phyloP scores from a whole-genome alignment of 2,329 filamentous ascomycete species.

The Colletotrichum brevisporum region DNA sequence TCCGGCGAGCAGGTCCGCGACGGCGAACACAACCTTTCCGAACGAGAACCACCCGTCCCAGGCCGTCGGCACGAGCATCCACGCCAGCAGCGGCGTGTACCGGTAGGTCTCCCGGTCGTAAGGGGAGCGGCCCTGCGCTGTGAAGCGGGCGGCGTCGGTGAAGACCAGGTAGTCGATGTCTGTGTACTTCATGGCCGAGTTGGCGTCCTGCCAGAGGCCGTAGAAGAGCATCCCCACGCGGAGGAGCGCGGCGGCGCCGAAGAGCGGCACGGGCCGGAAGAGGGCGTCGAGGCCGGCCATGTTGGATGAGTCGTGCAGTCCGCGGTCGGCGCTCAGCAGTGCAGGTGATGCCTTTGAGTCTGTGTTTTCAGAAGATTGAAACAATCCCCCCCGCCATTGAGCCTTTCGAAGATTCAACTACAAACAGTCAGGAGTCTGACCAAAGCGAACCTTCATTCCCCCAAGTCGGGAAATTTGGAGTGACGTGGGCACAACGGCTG shows the following conservation, averaged over 20 bases:
- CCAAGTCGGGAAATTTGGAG: conserved; percentile 36
- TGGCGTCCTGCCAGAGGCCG: conserved; percentile 91
- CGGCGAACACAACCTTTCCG: conserved; percentile 89
- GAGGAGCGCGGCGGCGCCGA: conserved; percentile 72
- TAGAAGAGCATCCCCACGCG: conserved; percentile 85
- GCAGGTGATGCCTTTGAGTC: neutral
- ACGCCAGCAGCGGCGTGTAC: conserved; percentile 94
- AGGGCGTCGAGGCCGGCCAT: conserved; percentile 51
- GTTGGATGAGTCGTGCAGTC: conserved; percentile 33
- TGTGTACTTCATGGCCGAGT: conserved; percentile 95
- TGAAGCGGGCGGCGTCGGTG: conserved; percentile 90
- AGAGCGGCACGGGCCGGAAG: conserved; percentile 62
- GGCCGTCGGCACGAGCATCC: conserved; percentile 87
- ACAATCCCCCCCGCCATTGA: neutral
- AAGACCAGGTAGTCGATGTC: conserved; percentile 99
- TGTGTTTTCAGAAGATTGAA: neutral
- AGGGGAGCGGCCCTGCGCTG: conserved; percentile 77
- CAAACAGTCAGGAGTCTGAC: neutral
- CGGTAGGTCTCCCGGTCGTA: conserved; percentile 95
- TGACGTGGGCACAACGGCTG: conserved; percentile 36
- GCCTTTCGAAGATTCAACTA: neutral
- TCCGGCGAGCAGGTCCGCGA: conserved; percentile 87
- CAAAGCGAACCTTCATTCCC: neutral
- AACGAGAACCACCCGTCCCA: conserved; percentile 79
- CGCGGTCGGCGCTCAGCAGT: neutral